Evolutionary conservation across 805 yeast species (phyloP).

Genomic region (Starmerella bombi): DNA sequence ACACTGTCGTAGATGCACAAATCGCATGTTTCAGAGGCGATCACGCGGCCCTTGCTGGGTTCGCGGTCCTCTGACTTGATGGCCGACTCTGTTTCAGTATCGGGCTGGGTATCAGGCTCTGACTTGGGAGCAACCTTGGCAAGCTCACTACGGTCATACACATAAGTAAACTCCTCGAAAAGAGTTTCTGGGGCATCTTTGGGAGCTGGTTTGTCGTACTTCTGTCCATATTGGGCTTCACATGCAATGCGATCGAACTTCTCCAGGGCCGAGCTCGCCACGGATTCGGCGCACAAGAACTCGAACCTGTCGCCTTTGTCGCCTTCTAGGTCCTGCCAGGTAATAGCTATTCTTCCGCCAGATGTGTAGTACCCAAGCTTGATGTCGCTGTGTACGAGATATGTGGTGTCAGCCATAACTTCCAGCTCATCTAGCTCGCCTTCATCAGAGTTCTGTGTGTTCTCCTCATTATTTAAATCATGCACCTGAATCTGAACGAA

Average conservation of each 20-base stretch:
- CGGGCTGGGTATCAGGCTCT: background rate
- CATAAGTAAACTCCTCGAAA: conserved; percentile 49
- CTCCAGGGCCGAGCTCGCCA: conserved; percentile 36
- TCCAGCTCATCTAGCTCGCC: conserved; percentile 30
- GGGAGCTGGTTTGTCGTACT: conserved; percentile 39
- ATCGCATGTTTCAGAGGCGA: conserved; percentile 25
- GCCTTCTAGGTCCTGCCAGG: conserved; percentile 78
- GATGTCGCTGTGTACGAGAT: conserved; percentile 49
- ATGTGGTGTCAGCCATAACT: conserved; percentile 34
- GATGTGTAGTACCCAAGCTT: conserved; percentile 41
- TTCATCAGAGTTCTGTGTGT: conserved; percentile 36
- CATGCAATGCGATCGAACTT: conserved; percentile 49
- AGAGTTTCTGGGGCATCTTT: conserved; percentile 41
- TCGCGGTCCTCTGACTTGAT: no score
- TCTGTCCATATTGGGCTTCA: conserved; percentile 64
- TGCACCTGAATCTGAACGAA: conserved; percentile 59
- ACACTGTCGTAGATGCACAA: conserved; percentile 47
- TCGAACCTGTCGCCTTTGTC: conserved; percentile 76
- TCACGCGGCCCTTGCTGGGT: conserved; percentile 16
- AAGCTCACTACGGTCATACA: conserved; percentile 12
- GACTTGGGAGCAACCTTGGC: background rate
- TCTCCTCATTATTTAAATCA: conserved; percentile 49
- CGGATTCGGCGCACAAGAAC: conserved; percentile 53
- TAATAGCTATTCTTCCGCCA: conserved; percentile 45
- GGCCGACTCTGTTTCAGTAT: background rate